A percentile compares a stretch with the other conserved stretches of the same genome.
These are phyloP conservation scores for Mallotus nudiflorus DNA, from an alignment of 345 rosid species.

Conservation along the genomic window DNA sequence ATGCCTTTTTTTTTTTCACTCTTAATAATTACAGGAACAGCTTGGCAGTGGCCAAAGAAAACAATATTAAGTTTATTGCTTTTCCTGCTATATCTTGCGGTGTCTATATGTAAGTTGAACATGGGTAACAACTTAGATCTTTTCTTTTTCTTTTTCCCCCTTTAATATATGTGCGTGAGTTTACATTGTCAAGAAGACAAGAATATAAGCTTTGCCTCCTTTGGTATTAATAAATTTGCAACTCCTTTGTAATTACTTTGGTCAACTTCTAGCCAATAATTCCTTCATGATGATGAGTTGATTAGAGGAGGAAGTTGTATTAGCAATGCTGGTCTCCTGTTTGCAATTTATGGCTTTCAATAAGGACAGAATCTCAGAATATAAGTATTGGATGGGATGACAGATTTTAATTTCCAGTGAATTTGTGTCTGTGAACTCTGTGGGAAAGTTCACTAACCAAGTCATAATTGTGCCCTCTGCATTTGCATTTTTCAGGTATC, in stretches of 20 bases:
- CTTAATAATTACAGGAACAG: slow-evolving; percentile 56
- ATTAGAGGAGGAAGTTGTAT: neutral
- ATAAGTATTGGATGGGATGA: neutral
- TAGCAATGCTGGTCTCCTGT: neutral
- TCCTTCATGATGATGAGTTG: neutral
- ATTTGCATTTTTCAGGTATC: slow-evolving; percentile 51
- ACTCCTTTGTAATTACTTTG: neutral
- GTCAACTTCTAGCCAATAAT: neutral
- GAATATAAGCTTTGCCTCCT: too few relatives aligned
- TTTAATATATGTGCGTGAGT: neutral
- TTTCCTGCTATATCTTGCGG: slow-evolving; percentile 96
- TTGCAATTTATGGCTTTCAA: neutral
- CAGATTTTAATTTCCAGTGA: neutral
- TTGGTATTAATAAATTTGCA: neutral
- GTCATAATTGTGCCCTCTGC: neutral
- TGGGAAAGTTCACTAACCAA: neutral
- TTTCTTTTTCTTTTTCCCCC: neutral
- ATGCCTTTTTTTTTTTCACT: slow-evolving; percentile 9
- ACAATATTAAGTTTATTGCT: slow-evolving; percentile 70
- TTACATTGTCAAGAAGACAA: neutral
- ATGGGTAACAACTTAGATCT: neutral
- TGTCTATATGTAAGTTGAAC: slow-evolving; percentile 46
- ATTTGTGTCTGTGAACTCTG: neutral
- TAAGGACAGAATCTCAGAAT: neutral
- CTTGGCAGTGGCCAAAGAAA: slow-evolving; percentile 69